These are phyloP conservation scores for Globisporangium heterothallicum DNA, from an alignment of 352 stramenopile species.

Conservation along the genomic window DNA sequence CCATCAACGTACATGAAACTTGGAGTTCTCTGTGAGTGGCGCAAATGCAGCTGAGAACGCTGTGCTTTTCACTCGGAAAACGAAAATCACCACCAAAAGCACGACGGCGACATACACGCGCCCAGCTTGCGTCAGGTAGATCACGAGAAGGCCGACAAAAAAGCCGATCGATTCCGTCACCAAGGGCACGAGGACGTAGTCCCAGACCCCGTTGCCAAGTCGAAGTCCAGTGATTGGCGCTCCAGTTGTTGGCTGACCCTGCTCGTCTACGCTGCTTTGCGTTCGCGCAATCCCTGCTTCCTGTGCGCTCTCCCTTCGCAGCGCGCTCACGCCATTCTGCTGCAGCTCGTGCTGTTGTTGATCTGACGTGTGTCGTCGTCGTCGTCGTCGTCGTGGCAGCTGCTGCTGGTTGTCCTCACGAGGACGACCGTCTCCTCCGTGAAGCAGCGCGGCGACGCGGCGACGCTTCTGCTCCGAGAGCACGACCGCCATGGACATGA, in stretches of 20 bases:
- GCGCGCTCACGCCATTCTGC: not conserved
- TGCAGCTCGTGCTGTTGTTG: conserved; percentile 1
- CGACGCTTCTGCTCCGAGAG: conserved; percentile 19
- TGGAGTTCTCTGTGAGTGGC: conserved; percentile 26
- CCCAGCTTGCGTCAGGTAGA: conserved; percentile 17
- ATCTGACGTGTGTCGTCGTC: not conserved
- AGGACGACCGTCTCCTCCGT: not conserved
- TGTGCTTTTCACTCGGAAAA: conserved; percentile 34
- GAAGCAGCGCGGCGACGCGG: conserved; percentile 1
- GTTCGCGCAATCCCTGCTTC: not conserved
- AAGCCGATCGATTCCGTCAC: conserved; percentile 29
- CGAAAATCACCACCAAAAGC: conserved; percentile 24
- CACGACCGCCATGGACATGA: conserved; percentile 31
- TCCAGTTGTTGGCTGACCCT: not conserved
- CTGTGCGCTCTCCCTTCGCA: not conserved
- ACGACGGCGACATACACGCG: conserved; percentile 17
- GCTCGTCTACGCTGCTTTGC: not conserved
- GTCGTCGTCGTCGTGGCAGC: not conserved
- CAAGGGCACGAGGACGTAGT: conserved; percentile 24
- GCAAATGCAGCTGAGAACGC: conserved; percentile 20
- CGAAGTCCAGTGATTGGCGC: conserved; percentile 15
- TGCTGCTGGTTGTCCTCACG: not conserved
- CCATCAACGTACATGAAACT: conserved; percentile 20
- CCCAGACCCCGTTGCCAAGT: conserved; percentile 24
- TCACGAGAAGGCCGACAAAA: conserved; percentile 15